These are phyloP conservation scores for Endocalyx cinctus DNA, from an alignment of 2,329 filamentous ascomycete genomes.

Conservation along the genomic window DNA sequence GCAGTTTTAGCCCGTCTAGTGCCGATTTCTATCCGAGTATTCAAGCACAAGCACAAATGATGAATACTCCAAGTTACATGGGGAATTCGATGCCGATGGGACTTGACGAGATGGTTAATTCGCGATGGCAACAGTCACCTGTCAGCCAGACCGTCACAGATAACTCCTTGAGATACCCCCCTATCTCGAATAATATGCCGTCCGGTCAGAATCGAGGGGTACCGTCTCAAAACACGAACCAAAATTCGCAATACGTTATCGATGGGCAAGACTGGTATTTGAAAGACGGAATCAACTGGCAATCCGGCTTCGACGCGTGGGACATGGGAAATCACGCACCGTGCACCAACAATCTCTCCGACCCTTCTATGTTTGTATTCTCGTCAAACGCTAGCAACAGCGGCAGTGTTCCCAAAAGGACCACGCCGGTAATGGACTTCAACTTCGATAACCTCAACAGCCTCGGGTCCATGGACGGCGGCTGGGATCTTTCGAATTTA, in stretches of 20 bases:
- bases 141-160: conserved; percentile 21
- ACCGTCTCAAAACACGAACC: conserved; percentile 16
- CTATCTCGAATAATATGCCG: conserved; percentile 14
- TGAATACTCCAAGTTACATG: conserved; percentile 16
- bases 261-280: conserved; percentile 55
- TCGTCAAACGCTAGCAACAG: conserved; percentile 9
- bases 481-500: conserved; percentile 23
- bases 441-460: conserved; percentile 23
- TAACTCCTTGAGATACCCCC: conserved; percentile 23
- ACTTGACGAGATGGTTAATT: conserved; percentile 12
- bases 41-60: conserved; percentile 11
- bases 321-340: conserved; percentile 28
- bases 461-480: conserved; percentile 22
- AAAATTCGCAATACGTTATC: conserved; percentile 34
- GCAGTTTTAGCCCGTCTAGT: conserved; percentile 16
- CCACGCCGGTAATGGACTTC: conserved; percentile 18
- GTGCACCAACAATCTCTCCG: conserved; percentile 24
- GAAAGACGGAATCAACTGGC: conserved; percentile 53
- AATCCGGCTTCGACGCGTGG: conserved; percentile 54
- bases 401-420: conserved; percentile 8
- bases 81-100: conserved; percentile 16
- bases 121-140: conserved; percentile 20
- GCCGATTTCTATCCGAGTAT: conserved; percentile 17
- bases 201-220: too few relatives aligned
- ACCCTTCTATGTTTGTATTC: conserved; percentile 27